These are phyloP conservation scores for Candida smagusa DNA, from an alignment of 1,139 yeast genomes.

Conservation along the genomic window DNA sequence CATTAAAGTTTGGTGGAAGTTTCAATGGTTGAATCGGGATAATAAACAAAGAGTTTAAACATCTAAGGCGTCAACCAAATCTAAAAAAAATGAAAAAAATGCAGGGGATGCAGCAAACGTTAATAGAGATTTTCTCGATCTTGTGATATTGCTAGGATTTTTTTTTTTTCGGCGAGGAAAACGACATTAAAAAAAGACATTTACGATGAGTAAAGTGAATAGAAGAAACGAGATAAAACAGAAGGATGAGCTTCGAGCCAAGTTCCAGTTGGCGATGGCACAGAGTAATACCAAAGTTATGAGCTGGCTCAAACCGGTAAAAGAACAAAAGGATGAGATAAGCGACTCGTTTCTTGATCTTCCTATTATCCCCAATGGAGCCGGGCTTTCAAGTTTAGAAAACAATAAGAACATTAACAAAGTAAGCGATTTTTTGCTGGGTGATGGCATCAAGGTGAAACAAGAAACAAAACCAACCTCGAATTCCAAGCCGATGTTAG, in stretches of 20 bases:
- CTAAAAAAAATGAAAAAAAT: too few relatives aligned
- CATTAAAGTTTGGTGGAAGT: too few relatives aligned
- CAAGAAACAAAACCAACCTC: slow-evolving; percentile 5
- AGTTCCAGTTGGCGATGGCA: slow-evolving; percentile 42
- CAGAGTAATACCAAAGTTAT: slow-evolving; percentile 34
- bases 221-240: slow-evolving; percentile 40
- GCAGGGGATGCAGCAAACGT: too few relatives aligned
- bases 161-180: background rate
- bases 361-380: slow-evolving; percentile 47
- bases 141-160: background rate
- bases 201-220: slow-evolving; percentile 11
- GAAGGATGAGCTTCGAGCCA: slow-evolving; percentile 49
- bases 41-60: too few relatives aligned
- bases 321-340: slow-evolving; percentile 6
- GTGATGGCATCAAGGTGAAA: slow-evolving; percentile 11
- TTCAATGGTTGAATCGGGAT: too few relatives aligned
- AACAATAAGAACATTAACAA: slow-evolving; percentile 10
- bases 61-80: too few relatives aligned
- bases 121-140: background rate
- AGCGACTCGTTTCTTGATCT: slow-evolving; percentile 29
- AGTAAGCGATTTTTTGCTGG: slow-evolving; percentile 32
- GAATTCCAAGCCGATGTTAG: slow-evolving; percentile 36
- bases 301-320: slow-evolving; percentile 39
- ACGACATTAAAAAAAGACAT: background rate
- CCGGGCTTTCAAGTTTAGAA: slow-evolving; percentile 28